Conservation (phyloP, 768 basidiomycete species). For the Mycena galericulata region DNA sequence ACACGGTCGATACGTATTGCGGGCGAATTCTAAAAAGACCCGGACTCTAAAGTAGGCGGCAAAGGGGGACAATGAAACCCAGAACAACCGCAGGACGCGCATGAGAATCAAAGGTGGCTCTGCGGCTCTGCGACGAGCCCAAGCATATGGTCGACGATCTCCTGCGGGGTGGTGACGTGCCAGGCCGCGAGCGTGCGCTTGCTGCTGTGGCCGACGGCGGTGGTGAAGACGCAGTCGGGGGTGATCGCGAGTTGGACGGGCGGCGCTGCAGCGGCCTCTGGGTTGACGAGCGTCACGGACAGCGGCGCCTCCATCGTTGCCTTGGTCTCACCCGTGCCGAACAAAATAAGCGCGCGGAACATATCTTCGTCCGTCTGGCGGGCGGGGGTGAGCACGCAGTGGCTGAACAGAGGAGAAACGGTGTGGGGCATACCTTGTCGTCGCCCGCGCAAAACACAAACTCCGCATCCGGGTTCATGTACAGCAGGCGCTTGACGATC, state of each 20-base stretch:
- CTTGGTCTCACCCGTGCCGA: constrained; percentile 58
- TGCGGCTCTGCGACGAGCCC: constrained; percentile 56
- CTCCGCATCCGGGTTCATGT: constrained; percentile 93
- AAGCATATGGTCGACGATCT: constrained; percentile 86
- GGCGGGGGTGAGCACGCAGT: constrained; percentile 3
- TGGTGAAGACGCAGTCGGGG: constrained; percentile 86
- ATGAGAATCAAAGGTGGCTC: constrained; percentile 4
- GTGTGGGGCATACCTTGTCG: constrained; percentile 76
- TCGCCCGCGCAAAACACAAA: constrained; percentile 99
- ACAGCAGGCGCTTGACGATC: constrained; percentile 95
- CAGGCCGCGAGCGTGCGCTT: constrained; percentile 92
- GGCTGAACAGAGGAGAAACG: background rate
- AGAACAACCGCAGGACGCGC: background rate
- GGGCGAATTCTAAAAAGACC: background rate
- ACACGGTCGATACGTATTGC: background rate
- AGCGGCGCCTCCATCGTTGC: constrained; percentile 71
- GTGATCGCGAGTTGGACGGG: constrained; percentile 72
- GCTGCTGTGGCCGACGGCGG: constrained; percentile 90
- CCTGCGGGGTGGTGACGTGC: constrained; percentile 91
- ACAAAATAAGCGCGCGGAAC: constrained; percentile 90
- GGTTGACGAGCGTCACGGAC: constrained; percentile 65
- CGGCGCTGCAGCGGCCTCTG: constrained; percentile 43
- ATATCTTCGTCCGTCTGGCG: constrained; percentile 96
- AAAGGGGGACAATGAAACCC: background rate
- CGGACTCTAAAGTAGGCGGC: background rate